These are phyloP conservation scores for Ustilago xerochloae DNA, from an alignment of 1,284 basidiomycete species.

Conservation along the genomic window DNA sequence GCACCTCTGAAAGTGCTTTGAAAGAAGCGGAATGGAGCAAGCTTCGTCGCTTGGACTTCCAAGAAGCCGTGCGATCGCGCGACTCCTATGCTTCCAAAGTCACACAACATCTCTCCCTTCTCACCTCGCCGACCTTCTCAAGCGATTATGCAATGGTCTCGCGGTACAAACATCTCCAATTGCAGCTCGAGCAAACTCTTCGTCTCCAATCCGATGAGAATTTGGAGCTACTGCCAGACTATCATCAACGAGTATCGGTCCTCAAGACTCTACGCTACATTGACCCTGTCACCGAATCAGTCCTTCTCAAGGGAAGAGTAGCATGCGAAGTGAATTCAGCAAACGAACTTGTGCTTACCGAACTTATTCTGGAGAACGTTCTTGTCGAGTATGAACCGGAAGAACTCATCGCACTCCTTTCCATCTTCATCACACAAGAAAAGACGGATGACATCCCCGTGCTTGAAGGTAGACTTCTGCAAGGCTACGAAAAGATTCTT, in stretches of 20 bases:
- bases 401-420: slow-evolving; percentile 96
- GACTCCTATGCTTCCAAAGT: slow-evolving; percentile 71
- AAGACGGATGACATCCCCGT: slow-evolving; percentile 89
- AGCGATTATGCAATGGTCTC: slow-evolving; percentile 82
- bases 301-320: slow-evolving; percentile 94
- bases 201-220: slow-evolving; percentile 80
- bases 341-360: slow-evolving; percentile 86
- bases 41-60: slow-evolving; percentile 88
- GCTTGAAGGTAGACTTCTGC: slow-evolving; percentile 78
- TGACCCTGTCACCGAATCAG: slow-evolving; percentile 79
- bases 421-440: slow-evolving; percentile 96
- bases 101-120: slow-evolving; percentile 23
- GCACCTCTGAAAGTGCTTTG: neutral
- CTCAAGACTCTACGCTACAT: slow-evolving; percentile 79
- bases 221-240: slow-evolving; percentile 94
- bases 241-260: slow-evolving; percentile 91
- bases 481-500: slow-evolving; percentile 81
- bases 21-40: slow-evolving; percentile 79
- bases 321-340: slow-evolving; percentile 99
- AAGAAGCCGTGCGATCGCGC: slow-evolving; percentile 80
- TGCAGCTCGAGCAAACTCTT: slow-evolving; percentile 74
- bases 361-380: slow-evolving; percentile 95
- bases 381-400: slow-evolving; percentile 89
- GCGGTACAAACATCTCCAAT: slow-evolving; percentile 78
- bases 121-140: slow-evolving; percentile 73